Base-by-base conservation (phyloP, 2,329 filamentous ascomycete species). In the Exophiala alcalophila region DNA sequence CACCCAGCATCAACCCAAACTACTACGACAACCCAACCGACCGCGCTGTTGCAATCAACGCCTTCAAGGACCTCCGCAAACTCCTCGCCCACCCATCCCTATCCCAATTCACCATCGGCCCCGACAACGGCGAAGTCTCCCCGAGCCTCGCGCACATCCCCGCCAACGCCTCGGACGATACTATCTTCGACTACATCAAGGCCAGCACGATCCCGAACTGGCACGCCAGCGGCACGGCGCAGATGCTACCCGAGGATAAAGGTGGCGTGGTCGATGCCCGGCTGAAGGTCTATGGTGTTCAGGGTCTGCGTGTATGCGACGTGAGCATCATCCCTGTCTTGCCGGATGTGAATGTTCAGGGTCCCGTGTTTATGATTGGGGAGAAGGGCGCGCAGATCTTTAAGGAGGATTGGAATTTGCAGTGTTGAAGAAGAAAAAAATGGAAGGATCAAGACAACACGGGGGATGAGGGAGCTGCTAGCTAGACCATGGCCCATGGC, bases 291-390 rank as follows among this genome's bases (percentile, higher is more conserved):
- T 60, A 64, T 40, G 62, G 62, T 3, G 56, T 61, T 1, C 36
- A 47, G 2, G 55, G 55, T 11, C 30, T 65, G 32, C 47, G 63
- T 1, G 56, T 65, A 2, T 56, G 60, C 8, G 63, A 65, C 29
- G 60, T 60, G 2, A 61, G 58, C 49, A 51, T 59, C 28, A 55
- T 65, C 20, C 61, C 62, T 1, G 36, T 64, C 8, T 42, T 64
- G 23, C 59, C 61, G 7, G 52, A 58, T n/a, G 61, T 60, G 1
- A 64, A 67, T 54, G 60, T 65, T 7, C 57, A 61, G 48, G 54
- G 57, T 4, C 59, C 60, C 5, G 50, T 65, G 11, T 64, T 61
- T 42, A 58, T 57, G 24, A 43, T 63, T 29, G 61, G 54, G 4
- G 61, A 64, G 52, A 61, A 58, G 38, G 57, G 54, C n/a, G 57